A percentile compares a stretch with the other conserved stretches of the same genome.
These are phyloP conservation scores for Gnetum montanum DNA, from an alignment of 75 land plant species.

Conservation along the genomic window DNA sequence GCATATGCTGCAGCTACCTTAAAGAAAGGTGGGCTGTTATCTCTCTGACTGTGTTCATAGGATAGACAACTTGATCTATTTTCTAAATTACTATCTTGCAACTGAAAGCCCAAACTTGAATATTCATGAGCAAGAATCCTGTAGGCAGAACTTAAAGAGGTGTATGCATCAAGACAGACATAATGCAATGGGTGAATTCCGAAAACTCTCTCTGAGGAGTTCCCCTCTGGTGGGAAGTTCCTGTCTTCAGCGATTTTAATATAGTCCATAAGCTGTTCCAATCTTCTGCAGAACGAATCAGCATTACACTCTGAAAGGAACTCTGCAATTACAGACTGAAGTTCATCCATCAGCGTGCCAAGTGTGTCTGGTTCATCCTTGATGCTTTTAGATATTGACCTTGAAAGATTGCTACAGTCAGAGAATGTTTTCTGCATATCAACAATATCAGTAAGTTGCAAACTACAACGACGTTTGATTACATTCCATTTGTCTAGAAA, in stretches of 20 bases:
- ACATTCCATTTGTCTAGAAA: too few species aligned
- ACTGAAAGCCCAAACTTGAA: background rate
- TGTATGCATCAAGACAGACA: constrained; percentile 21
- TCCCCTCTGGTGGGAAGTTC: background rate
- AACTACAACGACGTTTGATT: too few species aligned
- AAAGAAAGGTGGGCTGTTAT: constrained; percentile 9
- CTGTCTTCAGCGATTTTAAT: constrained; percentile 1
- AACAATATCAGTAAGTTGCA: too few species aligned
- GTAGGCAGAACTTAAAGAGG: constrained; percentile 27
- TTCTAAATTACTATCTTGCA: too few species aligned
- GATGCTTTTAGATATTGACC: background rate
- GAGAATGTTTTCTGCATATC: too few species aligned
- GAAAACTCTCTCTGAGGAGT: constrained; percentile 3
- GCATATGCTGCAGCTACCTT: constrained; percentile 26
- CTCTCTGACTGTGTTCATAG: background rate
- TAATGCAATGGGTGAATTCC: constrained; percentile 36
- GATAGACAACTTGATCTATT: too few species aligned
- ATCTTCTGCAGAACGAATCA: constrained; percentile 19
- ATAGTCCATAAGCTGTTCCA: constrained; percentile 6
- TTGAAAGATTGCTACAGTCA: too few species aligned
- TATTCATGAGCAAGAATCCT: constrained; percentile 11
- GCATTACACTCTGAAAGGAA: constrained; percentile 18
- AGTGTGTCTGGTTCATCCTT: background rate
- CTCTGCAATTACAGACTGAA: constrained; percentile 14
- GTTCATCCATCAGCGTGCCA: constrained; percentile 5